Evolutionary conservation across 2,329 filamentous ascomycete genomes (phyloP).

Genomic region (Ophiostoma perfectum): DNA sequence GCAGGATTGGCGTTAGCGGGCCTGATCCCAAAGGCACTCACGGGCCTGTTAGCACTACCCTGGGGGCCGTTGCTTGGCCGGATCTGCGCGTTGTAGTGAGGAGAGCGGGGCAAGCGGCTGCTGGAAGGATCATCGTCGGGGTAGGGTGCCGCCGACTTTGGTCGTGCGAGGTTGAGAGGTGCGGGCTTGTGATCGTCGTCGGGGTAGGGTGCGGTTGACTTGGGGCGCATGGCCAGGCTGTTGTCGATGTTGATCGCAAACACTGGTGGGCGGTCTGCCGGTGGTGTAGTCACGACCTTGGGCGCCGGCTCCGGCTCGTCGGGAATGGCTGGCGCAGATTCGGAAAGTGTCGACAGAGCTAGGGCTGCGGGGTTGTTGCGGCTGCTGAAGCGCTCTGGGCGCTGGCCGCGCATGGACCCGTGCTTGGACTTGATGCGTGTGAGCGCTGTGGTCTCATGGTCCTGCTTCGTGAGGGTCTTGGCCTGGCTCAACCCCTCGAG

Average conservation of each 20-base stretch:
- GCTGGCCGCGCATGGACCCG: slow-evolving; percentile 59
- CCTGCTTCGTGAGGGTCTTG: slow-evolving; percentile 78
- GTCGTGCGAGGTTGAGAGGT: slow-evolving; percentile 40
- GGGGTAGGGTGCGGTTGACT: slow-evolving; percentile 63
- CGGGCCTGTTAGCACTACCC: slow-evolving; percentile 41
- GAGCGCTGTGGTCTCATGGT: slow-evolving; percentile 89
- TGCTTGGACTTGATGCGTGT: slow-evolving; percentile 79
- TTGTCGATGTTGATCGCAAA: slow-evolving; percentile 48
- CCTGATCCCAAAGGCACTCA: slow-evolving; percentile 51
- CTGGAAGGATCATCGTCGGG: slow-evolving; percentile 46
- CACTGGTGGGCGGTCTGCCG: slow-evolving; percentile 40
- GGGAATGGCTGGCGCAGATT: slow-evolving; percentile 36
- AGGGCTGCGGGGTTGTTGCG: slow-evolving; percentile 33
- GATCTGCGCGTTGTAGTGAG: slow-evolving; percentile 44
- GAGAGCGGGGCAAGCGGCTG: slow-evolving; percentile 33
- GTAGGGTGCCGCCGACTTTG: slow-evolving; percentile 47
- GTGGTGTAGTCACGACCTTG: slow-evolving; percentile 29
- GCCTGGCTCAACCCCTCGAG: slow-evolving; percentile 80
- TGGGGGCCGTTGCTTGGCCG: slow-evolving; percentile 45
- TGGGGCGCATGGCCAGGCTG: slow-evolving; percentile 40
- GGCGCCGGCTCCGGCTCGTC: neutral
- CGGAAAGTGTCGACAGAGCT: slow-evolving; percentile 46
- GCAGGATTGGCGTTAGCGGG: slow-evolving; percentile 34
- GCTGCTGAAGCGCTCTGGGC: slow-evolving; percentile 53
- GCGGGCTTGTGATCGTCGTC: slow-evolving; percentile 57